A percentile compares a stretch with the other conserved stretches of the same genome.
phyloP scores from a whole-genome alignment of 1,139 yeast species.

The Maudiozyma humilis region DNA sequence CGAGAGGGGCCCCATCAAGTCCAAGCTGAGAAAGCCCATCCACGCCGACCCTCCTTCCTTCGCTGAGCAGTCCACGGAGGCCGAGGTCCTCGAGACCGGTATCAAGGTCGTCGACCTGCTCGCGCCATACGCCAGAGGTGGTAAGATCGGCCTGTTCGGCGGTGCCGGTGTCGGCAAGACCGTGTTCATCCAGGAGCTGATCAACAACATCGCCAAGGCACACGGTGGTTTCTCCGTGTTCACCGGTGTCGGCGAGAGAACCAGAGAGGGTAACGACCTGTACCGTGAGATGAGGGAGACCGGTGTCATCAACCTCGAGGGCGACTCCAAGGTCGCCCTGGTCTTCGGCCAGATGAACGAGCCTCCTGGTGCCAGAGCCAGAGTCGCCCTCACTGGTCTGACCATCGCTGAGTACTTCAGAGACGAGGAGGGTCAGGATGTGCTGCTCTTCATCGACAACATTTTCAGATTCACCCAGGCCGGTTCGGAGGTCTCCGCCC shows the following conservation, averaged over 20 bases:
- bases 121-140: conserved; percentile 99
- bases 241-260: conserved; percentile 99
- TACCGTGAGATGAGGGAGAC: conserved; percentile 99
- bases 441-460: conserved; percentile 97
- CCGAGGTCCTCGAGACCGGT: conserved; percentile 99
- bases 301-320: conserved; percentile 98
- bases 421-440: conserved; percentile 99
- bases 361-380: conserved; percentile 99
- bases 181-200: conserved; percentile 98
- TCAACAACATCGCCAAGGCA: conserved; percentile 99
- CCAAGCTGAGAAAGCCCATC: conserved; percentile 90
- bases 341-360: conserved; percentile 99
- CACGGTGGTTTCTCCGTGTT: conserved; percentile 99
- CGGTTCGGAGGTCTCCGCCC: conserved; percentile 99
- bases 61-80: conserved; percentile 93
- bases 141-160: conserved; percentile 99
- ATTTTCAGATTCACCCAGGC: conserved; percentile 99
- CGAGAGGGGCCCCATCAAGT: conserved; percentile 97
- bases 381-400: conserved; percentile 99
- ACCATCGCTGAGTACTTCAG: conserved; percentile 99
- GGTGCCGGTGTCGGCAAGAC: conserved; percentile 99
- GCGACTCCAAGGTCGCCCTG: conserved; percentile 98
- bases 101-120: conserved; percentile 98
- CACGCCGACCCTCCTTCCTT: conserved; percentile 97
- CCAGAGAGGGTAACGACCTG: conserved; percentile 99